Evolutionary conservation across 2,329 filamentous ascomycete genomes (phyloP).

Genomic region (Pseudogymnoascus sp.): DNA sequence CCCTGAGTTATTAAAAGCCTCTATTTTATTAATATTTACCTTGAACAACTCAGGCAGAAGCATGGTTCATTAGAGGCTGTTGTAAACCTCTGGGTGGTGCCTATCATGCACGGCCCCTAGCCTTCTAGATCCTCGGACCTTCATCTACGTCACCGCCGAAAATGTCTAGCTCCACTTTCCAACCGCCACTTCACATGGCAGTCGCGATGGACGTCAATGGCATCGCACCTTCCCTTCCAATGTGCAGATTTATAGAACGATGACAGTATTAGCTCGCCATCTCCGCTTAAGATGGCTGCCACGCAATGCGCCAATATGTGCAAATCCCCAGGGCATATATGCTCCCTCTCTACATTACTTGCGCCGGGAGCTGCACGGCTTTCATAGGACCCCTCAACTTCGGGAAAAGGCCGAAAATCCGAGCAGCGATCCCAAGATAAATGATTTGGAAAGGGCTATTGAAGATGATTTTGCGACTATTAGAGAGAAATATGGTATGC

Average conservation of each 20-base stretch:
- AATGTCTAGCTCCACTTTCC: constrained; percentile 4
- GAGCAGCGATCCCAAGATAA: constrained; percentile 41
- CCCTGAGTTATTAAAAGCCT: neutral
- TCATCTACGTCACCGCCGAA: constrained; percentile 11
- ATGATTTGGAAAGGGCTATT: constrained; percentile 46
- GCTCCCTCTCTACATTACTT: neutral
- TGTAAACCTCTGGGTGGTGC: neutral
- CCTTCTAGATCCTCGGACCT: neutral
- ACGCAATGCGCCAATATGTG: neutral
- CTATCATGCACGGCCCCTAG: neutral
- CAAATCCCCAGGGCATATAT: neutral
- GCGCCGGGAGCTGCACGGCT: neutral
- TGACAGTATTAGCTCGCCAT: neutral
- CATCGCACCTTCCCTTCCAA: neutral
- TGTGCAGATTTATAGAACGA: constrained; percentile 11
- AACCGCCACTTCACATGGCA: neutral
- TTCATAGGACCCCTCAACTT: neutral
- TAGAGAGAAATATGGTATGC: constrained; percentile 48
- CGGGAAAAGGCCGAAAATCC: constrained; percentile 14
- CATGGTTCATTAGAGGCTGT: neutral
- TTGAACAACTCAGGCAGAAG: neutral
- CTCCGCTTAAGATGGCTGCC: neutral
- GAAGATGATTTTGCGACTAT: constrained; percentile 56
- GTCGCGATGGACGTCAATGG: neutral
- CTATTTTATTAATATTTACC: neutral